These are phyloP conservation scores for Mimosa pudica DNA, from an alignment of 306 rosid genomes.

Conservation along the genomic window DNA sequence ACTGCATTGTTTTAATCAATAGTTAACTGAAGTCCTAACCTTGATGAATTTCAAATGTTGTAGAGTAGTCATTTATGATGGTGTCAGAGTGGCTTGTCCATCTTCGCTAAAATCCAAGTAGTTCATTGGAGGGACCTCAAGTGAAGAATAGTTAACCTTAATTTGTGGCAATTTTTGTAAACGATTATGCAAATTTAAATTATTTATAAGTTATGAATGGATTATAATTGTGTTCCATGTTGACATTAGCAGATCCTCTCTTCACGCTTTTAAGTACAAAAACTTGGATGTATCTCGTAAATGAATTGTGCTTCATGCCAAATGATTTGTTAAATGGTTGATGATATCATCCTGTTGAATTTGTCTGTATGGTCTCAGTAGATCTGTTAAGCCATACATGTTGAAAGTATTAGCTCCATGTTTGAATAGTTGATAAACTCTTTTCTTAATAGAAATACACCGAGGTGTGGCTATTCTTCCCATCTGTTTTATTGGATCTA, in stretches of 20 bases:
- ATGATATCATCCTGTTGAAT: conserved; percentile 19
- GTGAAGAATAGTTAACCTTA: background rate
- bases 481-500: conserved; percentile 12
- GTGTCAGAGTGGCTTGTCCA: background rate
- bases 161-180: too few species aligned
- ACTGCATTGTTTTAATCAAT: background rate
- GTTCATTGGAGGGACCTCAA: background rate
- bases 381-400: conserved; percentile 21
- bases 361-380: background rate
- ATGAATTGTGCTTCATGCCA: too few species aligned
- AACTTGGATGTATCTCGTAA: too few species aligned
- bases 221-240: too few species aligned
- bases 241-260: too few species aligned
- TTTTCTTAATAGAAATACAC: conserved; percentile 16
- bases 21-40: background rate
- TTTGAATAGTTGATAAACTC: conserved; percentile 20
- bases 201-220: too few species aligned
- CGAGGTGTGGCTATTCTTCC: background rate
- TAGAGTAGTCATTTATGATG: conserved; percentile 1
- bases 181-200: too few species aligned
- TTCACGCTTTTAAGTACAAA: too few species aligned
- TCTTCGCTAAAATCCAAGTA: background rate
- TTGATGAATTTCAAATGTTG: conserved; percentile 12
- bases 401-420: background rate
- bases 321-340: conserved; percentile 21